Conservation (phyloP, 495 filamentous ascomycete genomes). For the Penicillium silybi region DNA sequence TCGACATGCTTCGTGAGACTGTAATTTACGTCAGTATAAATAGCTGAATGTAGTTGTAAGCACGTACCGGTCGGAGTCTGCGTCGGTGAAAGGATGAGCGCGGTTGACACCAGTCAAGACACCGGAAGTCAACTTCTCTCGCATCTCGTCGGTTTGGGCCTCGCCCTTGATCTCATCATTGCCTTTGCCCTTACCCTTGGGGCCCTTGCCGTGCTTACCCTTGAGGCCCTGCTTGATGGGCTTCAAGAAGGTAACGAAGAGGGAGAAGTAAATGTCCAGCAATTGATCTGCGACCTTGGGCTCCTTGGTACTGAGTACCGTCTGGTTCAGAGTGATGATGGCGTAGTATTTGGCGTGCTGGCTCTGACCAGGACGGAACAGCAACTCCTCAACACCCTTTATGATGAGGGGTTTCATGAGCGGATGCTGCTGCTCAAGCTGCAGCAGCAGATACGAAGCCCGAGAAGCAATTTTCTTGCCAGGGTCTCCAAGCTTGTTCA, state of each 20-base stretch:
- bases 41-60: neutral
- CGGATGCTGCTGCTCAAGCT: slow-evolving; percentile 81
- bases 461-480: slow-evolving; percentile 92
- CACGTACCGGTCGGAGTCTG: slow-evolving; percentile 67
- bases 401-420: slow-evolving; percentile 89
- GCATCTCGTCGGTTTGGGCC: slow-evolving; percentile 59
- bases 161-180: slow-evolving; percentile 50
- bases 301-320: slow-evolving; percentile 79
- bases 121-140: slow-evolving; percentile 86
- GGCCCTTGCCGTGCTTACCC: slow-evolving; percentile 20
- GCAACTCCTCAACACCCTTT: slow-evolving; percentile 77
- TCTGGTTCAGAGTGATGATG: slow-evolving; percentile 94
- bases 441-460: slow-evolving; percentile 86
- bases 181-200: slow-evolving; percentile 34
- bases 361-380: slow-evolving; percentile 83
- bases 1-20: slow-evolving; percentile 83
- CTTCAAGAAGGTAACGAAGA: slow-evolving; percentile 77
- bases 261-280: slow-evolving; percentile 81
- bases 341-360: slow-evolving; percentile 91
- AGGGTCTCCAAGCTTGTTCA: slow-evolving; percentile 93
- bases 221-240: slow-evolving; percentile 26
- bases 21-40: slow-evolving; percentile 20
- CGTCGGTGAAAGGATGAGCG: slow-evolving; percentile 85
- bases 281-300: slow-evolving; percentile 76
- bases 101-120: slow-evolving; percentile 93